Evolutionary conservation across 1,284 basidiomycete genomes (phyloP).

Genomic region (Paramarasmius palmivorus): DNA sequence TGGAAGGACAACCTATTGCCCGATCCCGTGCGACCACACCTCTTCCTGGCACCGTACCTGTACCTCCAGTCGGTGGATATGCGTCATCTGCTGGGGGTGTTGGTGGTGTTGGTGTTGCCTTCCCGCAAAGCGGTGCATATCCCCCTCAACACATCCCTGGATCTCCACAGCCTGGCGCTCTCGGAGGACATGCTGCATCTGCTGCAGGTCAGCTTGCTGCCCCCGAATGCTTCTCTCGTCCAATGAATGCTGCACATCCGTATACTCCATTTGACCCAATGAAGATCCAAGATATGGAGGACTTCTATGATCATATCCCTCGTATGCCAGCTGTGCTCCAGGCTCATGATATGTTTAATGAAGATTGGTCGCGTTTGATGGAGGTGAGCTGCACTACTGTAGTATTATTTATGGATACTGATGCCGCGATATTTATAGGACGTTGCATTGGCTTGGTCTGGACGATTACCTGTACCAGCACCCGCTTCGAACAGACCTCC

Average conservation of each 20-base stretch:
- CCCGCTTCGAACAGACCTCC: constrained; percentile 46
- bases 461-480: constrained; percentile 64
- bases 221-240: constrained; percentile 71
- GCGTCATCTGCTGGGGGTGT: constrained; percentile 24
- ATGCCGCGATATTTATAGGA: constrained; percentile 46
- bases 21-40: constrained; percentile 35
- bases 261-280: constrained; percentile 69
- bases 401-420: too few relatives aligned
- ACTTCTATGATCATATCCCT: constrained; percentile 61
- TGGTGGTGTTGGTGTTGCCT: constrained; percentile 1
- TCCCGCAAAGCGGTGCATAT: constrained; percentile 22
- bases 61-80: constrained; percentile 22
- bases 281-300: constrained; percentile 75
- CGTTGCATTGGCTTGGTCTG: constrained; percentile 68
- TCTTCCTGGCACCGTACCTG: constrained; percentile 24
- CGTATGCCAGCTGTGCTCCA: constrained; percentile 70
- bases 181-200: constrained; percentile 23
- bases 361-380: constrained; percentile 78
- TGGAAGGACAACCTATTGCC: constrained; percentile 49
- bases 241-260: constrained; percentile 62
- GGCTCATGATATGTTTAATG: constrained; percentile 74
- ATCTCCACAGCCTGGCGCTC: neutral
- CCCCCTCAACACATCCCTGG: constrained; percentile 27
- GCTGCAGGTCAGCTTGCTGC: constrained; percentile 47
- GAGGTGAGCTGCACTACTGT: constrained; percentile 51